phyloP scores from a whole-genome alignment of 2,329 filamentous ascomycete genomes.

The Graphium sp. region DNA sequence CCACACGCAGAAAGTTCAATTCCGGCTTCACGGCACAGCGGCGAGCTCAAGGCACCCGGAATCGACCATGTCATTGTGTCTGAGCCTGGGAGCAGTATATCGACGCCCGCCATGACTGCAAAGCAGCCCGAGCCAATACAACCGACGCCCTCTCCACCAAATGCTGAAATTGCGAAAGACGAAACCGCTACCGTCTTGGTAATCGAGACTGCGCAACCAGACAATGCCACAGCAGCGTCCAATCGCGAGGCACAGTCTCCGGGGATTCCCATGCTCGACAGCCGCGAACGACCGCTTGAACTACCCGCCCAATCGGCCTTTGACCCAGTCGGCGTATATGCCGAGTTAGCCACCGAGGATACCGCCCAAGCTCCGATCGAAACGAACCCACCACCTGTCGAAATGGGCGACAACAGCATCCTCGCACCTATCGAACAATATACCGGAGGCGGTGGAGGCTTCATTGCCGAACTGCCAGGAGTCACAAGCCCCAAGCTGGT shows the following conservation, averaged over 20 bases:
- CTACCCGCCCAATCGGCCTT: slow-evolving; percentile 13
- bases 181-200: neutral
- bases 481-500: slow-evolving; percentile 13
- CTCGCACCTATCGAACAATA: slow-evolving; percentile 19
- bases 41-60: neutral
- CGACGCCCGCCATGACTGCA: neutral
- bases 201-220: neutral
- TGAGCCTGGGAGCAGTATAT: slow-evolving; percentile 1
- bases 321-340: slow-evolving; percentile 24
- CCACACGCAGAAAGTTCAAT: no score
- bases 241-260: slow-evolving; percentile 4
- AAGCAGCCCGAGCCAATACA: neutral
- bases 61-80: neutral
- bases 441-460: slow-evolving; percentile 7
- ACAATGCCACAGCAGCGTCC: neutral
- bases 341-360: slow-evolving; percentile 28
- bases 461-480: slow-evolving; percentile 23
- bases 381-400: slow-evolving; percentile 23
- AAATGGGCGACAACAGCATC: slow-evolving; percentile 22
- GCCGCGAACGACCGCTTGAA: slow-evolving; percentile 14
- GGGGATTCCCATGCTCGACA: slow-evolving; percentile 16
- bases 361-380: slow-evolving; percentile 23
- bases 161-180: neutral
- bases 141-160: neutral
- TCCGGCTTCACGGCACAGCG: neutral